phyloP scores from a whole-genome alignment of 176 grass and related monocot species.

The Zea luxurians region DNA sequence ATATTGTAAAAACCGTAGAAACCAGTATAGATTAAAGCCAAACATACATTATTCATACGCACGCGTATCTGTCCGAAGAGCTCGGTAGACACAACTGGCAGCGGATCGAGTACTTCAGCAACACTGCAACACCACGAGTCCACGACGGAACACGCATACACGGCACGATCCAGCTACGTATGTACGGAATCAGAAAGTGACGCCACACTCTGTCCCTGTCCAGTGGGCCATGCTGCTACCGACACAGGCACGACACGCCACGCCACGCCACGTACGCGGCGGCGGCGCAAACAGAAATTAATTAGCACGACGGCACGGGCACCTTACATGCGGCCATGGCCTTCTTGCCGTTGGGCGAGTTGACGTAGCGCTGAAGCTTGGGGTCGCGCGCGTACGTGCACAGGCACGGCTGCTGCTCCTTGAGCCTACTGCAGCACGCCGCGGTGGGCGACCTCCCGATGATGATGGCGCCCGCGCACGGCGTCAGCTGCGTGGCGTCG shows the following conservation, averaged over 20 bases:
- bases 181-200: not conserved
- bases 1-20: too few relatives aligned
- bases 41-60: conserved; percentile 11
- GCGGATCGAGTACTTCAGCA: too few relatives aligned
- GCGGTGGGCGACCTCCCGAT: conserved; percentile 38
- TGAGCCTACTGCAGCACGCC: conserved; percentile 64
- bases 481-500: conserved; percentile 48
- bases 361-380: conserved; percentile 53
- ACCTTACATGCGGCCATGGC: conserved; percentile 41
- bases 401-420: conserved; percentile 68
- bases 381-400: conserved; percentile 79
- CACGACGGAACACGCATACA: not conserved
- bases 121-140: not conserved
- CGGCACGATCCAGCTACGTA: not conserved
- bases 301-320: conserved; percentile 40
- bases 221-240: not conserved
- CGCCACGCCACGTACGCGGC: not conserved
- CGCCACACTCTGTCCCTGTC: not conserved
- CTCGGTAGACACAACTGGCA: not conserved
- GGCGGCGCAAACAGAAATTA: not conserved
- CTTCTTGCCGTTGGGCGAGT: conserved; percentile 58
- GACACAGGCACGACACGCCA: not conserved
- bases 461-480: conserved; percentile 59
- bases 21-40: too few relatives aligned
- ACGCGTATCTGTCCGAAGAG: not conserved